Evolutionary conservation across 2,329 filamentous ascomycete species (phyloP).

Genomic region (Blastomyces parvus): DNA sequence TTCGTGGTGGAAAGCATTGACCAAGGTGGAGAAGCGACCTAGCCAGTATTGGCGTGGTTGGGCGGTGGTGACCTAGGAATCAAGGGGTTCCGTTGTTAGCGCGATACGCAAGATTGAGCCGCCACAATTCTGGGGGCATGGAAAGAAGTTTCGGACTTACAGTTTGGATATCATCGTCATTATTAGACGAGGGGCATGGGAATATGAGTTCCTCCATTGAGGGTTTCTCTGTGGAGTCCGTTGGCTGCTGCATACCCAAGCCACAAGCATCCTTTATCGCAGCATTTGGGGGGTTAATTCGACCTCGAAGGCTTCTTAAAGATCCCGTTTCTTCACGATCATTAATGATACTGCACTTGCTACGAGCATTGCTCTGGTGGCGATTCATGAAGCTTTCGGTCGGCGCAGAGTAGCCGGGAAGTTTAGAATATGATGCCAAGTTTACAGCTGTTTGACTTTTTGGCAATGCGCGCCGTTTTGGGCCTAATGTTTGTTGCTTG

Average conservation of each 20-base stretch:
- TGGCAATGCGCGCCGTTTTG: neutral
- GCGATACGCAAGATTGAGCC: neutral
- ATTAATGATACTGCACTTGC: neutral
- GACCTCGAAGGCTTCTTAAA: too few species aligned
- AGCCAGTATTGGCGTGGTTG: constrained; percentile 26
- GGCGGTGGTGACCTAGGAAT: constrained; percentile 19
- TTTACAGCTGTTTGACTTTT: constrained; percentile 4
- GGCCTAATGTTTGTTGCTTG: neutral
- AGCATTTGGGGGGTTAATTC: neutral
- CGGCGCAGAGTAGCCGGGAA: neutral
- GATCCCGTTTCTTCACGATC: neutral
- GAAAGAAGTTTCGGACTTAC: neutral
- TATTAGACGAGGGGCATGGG: neutral
- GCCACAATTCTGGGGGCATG: neutral
- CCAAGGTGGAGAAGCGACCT: constrained; percentile 25
- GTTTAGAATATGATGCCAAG: constrained; percentile 4
- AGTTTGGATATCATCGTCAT: neutral
- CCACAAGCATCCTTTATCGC: neutral
- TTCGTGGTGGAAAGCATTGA: constrained; percentile 26
- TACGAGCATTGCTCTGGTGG: neutral
- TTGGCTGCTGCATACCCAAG: neutral
- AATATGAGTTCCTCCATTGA: neutral
- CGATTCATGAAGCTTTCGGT: constrained; percentile 2
- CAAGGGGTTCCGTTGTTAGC: neutral
- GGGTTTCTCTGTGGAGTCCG: neutral